Base-by-base conservation (phyloP, 1,284 basidiomycete genomes). In the Singerocomus rubriflavus region DNA sequence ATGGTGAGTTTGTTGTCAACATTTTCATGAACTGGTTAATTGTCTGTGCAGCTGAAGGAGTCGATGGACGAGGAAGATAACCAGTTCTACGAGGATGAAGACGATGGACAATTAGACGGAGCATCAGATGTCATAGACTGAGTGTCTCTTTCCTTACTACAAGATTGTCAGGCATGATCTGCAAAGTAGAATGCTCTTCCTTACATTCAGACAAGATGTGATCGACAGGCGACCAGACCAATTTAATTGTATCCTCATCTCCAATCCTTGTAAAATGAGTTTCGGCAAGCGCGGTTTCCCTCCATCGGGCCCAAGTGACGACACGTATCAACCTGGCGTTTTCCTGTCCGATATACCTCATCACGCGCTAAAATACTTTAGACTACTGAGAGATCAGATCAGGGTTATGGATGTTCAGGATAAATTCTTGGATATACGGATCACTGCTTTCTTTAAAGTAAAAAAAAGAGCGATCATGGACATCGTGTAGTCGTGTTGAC, bases 41-140 rank as follows among this genome's bases (percentile, higher is more conserved):
- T 10, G 13, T 33, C 38, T 38, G 12, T 54, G 1, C 51, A 91
- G 88, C 70, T 91, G 53, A 91, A 85, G 62, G 86, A 91, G 62
- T 79, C 86, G 5, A 88, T 89, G 86, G 84, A 86, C 46, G 82
- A 84, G 55, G 77, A 70, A 29, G 76, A 82, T 10, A 76, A 80
- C 17, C 76, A 76, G 14, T 75, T 76, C 25, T 71, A 74, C 7
- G 74, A 81, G 7, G 76, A 81, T 9, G 76, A 77, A 12, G 72
- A 71, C 6, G 73, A 73, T 4, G 72, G 66, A 21, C 50, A 54
- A 33, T 21, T 54, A 13, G 62, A 64, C 30, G 48, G 25, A 14
- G 46, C 49, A 16, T 50, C 54, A 21, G 46, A 48, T 42, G 21
- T 31, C 16, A 32, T 33, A 21, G 48, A 54, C 33, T 69, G 41